Conservation (phyloP, 768 basidiomycete genomes). For the Lentinula raphanica region DNA sequence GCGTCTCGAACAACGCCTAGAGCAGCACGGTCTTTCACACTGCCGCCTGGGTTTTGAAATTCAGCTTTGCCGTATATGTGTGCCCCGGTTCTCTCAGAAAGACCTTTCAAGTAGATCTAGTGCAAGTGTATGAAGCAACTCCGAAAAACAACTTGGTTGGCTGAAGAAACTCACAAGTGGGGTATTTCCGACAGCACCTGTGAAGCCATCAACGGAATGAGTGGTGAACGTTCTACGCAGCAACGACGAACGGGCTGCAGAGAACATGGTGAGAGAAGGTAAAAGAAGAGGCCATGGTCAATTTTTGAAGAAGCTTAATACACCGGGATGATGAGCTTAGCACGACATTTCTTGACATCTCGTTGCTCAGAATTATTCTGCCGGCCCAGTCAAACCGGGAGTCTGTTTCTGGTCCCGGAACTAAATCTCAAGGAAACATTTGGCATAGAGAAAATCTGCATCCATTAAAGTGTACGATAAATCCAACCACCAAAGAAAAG, state of each 20-base stretch:
- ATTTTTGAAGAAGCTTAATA: neutral
- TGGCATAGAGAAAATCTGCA: slow-evolving; percentile 13
- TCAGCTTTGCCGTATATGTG: slow-evolving; percentile 94
- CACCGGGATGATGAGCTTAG: slow-evolving; percentile 3
- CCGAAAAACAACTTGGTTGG: neutral
- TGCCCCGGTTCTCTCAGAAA: slow-evolving; percentile 80
- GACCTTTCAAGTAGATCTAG: slow-evolving; percentile 76
- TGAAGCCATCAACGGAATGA: slow-evolving; percentile 66
- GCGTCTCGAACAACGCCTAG: slow-evolving; percentile 84
- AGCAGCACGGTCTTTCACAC: slow-evolving; percentile 96
- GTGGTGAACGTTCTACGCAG: slow-evolving; percentile 33
- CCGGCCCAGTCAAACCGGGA: no score
- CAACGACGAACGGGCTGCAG: slow-evolving; percentile 23
- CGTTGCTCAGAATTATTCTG: neutral
- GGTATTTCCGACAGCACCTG: slow-evolving; percentile 87
- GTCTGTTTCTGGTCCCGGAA: slow-evolving; percentile 1
- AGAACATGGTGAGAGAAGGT: slow-evolving; percentile 26
- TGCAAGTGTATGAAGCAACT: neutral
- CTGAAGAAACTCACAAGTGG: slow-evolving; percentile 60
- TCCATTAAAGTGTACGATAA: slow-evolving; percentile 22
- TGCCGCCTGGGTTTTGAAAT: slow-evolving; percentile 97
- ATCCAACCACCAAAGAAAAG: slow-evolving; percentile 17
- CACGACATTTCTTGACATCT: slow-evolving; percentile 2
- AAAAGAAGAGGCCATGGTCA: slow-evolving; percentile 13
- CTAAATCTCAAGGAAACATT: neutral